Conservation (phyloP, 768 basidiomycete species). For the Scleroderma bovista region DNA sequence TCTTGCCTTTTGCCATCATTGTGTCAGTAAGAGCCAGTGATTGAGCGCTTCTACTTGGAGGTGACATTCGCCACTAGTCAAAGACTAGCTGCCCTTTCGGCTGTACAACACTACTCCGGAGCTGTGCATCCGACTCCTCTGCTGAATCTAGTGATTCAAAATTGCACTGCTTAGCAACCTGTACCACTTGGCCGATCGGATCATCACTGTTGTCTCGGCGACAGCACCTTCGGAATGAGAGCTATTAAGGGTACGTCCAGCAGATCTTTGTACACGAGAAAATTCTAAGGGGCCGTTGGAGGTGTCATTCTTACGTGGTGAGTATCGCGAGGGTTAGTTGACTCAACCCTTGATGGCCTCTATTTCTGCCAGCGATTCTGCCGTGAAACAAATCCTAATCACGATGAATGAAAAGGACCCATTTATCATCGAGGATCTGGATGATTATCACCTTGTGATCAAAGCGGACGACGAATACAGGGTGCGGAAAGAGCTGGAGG, state of each 20-base stretch:
- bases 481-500: constrained; percentile 66
- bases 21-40: neutral
- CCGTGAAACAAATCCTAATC: constrained; percentile 83
- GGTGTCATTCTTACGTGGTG: constrained; percentile 68
- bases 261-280: constrained; percentile 3
- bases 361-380: constrained; percentile 57
- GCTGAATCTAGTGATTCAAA: no score
- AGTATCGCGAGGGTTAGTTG: constrained; percentile 12
- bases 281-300: constrained; percentile 18
- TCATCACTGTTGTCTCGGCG: no score
- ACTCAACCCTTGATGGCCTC: neutral
- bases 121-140: no score
- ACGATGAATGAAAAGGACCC: constrained; percentile 73
- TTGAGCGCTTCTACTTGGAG: no score
- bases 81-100: no score
- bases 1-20: neutral
- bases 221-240: constrained; percentile 40
- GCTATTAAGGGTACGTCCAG: constrained; percentile 52
- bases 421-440: constrained; percentile 85
- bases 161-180: no score
- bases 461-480: constrained; percentile 77
- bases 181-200: neutral
- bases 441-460: constrained; percentile 78
- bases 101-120: no score
- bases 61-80: no score